Base-by-base conservation (phyloP, 2,329 filamentous ascomycete genomes). In the Lasiodiplodia gonubiensis region DNA sequence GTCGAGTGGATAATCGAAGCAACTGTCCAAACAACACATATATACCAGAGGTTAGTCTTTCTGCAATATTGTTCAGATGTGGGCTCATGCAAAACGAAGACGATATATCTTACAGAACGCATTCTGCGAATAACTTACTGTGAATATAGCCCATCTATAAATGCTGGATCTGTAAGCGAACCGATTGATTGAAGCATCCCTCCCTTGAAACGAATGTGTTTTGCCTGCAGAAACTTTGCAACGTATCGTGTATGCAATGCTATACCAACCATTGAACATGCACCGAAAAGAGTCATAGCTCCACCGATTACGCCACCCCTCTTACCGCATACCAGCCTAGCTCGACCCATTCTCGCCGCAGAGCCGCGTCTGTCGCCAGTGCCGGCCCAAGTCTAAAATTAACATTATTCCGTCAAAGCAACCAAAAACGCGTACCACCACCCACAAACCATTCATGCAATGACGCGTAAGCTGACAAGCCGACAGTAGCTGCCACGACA, bases 401-500 rank as follows among this genome's bases (percentile, higher is more conserved):
- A 46, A 46, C 39, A 42, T 42, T 8, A 6, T 18, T 42, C 16
- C 39, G 39, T 18, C 39, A 2, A 23, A 61, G n/a, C 10, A 61
- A 61, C 57, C 10, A 30, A 46, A 35, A 18, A 35, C 39, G 42
- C 59, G n/a, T 46, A 63, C 39, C 23, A 63, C 59, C n/a, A 21
- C n/a, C 55, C 14, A 37, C 3, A 25, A 35, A 25, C 37, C 42
- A 5, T 51, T 25, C 46, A 35, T 30, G 59, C 57, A 21, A 25
- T 27, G 21, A 61, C 57, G 42, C 57, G 57, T 61, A 61, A 61
- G 57, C 57, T 30, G 53, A 27, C 53, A 21, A 16, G 3, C 25
- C 37, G 6, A 21, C 39, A 7, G 25, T 39, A 21, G 14, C 4
- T 10, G 14, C 33, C 39, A 49, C 37, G 21, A 42, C 37, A n/a